A percentile compares a stretch with the other conserved stretches of the same genome.
Evolutionary conservation across 2,329 filamentous ascomycete species (phyloP).

Genomic region (Alternaria gansuensis): DNA sequence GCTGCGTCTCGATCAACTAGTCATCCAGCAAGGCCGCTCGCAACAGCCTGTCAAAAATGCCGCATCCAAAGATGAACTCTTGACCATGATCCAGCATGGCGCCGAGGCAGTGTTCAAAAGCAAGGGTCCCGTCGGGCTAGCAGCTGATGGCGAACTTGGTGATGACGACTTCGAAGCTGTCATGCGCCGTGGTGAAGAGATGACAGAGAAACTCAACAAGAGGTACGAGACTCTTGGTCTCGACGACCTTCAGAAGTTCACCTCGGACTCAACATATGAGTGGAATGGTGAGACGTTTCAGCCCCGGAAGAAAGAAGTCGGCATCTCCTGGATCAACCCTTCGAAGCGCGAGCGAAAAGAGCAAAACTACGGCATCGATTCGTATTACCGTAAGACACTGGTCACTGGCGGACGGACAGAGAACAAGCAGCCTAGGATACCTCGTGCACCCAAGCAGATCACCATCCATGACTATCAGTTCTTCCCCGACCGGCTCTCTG

Average conservation of each 20-base stretch:
- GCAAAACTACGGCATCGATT: slow-evolving; percentile 97
- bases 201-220: slow-evolving; percentile 88
- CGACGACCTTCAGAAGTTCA: slow-evolving; percentile 97
- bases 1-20: slow-evolving; percentile 91
- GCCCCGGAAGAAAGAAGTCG: slow-evolving; percentile 82
- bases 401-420: slow-evolving; percentile 80
- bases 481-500: slow-evolving; percentile 82
- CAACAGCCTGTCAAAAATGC: slow-evolving; percentile 90
- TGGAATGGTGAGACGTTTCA: slow-evolving; percentile 99
- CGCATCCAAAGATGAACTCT: slow-evolving; percentile 92
- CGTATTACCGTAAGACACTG: slow-evolving; percentile 94
- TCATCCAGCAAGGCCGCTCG: slow-evolving; percentile 96
- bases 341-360: slow-evolving; percentile 98
- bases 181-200: slow-evolving; percentile 82
- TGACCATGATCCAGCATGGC: slow-evolving; percentile 98
- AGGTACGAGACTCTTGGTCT: slow-evolving; percentile 97
- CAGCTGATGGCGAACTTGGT: slow-evolving; percentile 70
- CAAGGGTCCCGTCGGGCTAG: slow-evolving; percentile 70
- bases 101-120: slow-evolving; percentile 91
- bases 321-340: slow-evolving; percentile 96
- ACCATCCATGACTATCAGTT: slow-evolving; percentile 97
- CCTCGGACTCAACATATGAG: slow-evolving; percentile 95
- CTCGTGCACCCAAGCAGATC: slow-evolving; percentile 93
- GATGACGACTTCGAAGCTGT: slow-evolving; percentile 94
- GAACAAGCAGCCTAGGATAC: slow-evolving; percentile 91